A percentile compares a stretch with the other conserved stretches of the same genome.
These are phyloP conservation scores for Boletus insuetus DNA, from an alignment of 768 basidiomycete genomes.

Conservation along the genomic window DNA sequence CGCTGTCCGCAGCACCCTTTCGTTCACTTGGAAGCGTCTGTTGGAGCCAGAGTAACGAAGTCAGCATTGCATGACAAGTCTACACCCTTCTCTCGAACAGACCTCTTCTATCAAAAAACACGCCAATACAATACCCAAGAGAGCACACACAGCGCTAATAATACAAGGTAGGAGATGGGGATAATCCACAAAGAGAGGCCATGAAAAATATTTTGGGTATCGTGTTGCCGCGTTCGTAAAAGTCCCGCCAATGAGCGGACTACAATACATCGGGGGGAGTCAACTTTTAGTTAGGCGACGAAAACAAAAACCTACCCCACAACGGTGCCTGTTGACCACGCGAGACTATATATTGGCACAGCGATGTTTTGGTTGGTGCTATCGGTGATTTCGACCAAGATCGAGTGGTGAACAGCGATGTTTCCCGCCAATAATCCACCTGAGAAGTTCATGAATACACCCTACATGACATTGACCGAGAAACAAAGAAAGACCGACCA, in stretches of 20 bases:
- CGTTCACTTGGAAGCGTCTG: too few relatives aligned
- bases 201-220: conserved; percentile 6
- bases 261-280: too few relatives aligned
- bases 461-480: background rate
- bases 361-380: conserved; percentile 56
- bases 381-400: conserved; percentile 62
- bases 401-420: conserved; percentile 57
- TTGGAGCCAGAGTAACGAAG: too few relatives aligned
- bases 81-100: too few relatives aligned
- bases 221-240: conserved; percentile 5
- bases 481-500: conserved; percentile 32
- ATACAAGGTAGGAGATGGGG: conserved; percentile 8
- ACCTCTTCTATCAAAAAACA: conserved; percentile 9
- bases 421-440: conserved; percentile 66
- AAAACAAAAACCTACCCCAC: background rate
- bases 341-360: conserved; percentile 55
- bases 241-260: too few relatives aligned
- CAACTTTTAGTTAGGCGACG: too few relatives aligned
- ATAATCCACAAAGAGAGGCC: conserved; percentile 5
- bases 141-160: background rate
- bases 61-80: too few relatives aligned
- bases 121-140: background rate
- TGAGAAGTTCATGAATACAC: conserved; percentile 12
- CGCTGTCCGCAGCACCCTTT: too few relatives aligned
- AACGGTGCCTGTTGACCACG: conserved; percentile 30